These are phyloP conservation scores for Suhomyces sp. DNA, from an alignment of 805 yeast species.

Conservation along the genomic window DNA sequence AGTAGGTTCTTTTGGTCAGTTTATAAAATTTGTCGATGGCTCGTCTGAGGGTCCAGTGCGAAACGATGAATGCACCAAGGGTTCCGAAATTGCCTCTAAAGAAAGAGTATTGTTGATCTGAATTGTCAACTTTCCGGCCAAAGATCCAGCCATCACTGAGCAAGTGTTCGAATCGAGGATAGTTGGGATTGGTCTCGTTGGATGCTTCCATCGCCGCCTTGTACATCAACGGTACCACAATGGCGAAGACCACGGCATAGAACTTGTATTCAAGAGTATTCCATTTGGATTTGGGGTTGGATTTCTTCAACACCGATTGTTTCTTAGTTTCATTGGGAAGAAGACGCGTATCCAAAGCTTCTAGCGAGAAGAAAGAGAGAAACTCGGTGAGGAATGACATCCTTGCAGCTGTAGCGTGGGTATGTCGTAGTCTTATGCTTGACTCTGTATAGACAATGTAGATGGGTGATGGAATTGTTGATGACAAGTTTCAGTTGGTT, in stretches of 20 bases:
- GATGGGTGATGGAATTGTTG: too few species aligned
- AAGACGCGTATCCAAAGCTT: constrained; percentile 52
- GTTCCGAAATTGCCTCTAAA: constrained; percentile 78
- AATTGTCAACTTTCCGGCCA: constrained; percentile 88
- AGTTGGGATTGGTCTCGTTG: constrained; percentile 72
- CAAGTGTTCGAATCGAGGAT: constrained; percentile 56
- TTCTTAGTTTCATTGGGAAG: constrained; percentile 36
- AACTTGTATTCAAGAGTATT: constrained; percentile 68
- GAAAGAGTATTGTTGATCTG: constrained; percentile 85
- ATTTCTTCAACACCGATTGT: constrained; percentile 29
- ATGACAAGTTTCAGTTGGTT: too few species aligned
- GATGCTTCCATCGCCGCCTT: constrained; percentile 81
- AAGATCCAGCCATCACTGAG: constrained; percentile 84
- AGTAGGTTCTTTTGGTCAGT: constrained; percentile 46
- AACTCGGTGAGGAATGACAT: constrained; percentile 15
- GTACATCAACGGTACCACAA: constrained; percentile 81
- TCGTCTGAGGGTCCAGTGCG: constrained; percentile 56
- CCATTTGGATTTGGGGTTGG: constrained; percentile 64
- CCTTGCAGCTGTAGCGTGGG: too few species aligned
- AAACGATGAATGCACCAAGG: constrained; percentile 51
- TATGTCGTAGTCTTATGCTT: too few species aligned
- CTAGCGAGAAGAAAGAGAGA: constrained; percentile 47
- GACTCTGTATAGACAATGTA: too few species aligned
- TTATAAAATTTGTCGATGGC: constrained; percentile 18
- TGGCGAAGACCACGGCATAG: constrained; percentile 59